phyloP scores from a whole-genome alignment of 2,329 filamentous ascomycete species.

The Fusarium dlaminii region DNA sequence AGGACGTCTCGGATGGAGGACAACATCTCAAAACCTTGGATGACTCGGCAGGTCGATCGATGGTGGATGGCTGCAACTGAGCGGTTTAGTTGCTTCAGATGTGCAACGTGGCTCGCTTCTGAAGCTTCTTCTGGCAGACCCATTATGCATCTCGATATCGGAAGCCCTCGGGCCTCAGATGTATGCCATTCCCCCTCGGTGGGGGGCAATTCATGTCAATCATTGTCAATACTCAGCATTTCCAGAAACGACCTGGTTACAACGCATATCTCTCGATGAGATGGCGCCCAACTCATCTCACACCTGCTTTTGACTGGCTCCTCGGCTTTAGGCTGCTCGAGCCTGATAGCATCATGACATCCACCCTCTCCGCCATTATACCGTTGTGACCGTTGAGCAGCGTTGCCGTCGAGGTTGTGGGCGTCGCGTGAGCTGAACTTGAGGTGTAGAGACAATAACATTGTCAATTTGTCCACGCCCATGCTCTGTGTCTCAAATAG shows the following conservation, averaged over 20 bases:
- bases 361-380: slow-evolving; percentile 10
- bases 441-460: neutral
- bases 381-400: neutral
- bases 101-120: slow-evolving; percentile 50
- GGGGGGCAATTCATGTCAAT: slow-evolving; percentile 34
- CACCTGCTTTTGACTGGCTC: slow-evolving; percentile 8
- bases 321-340: slow-evolving; percentile 3
- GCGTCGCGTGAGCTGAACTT: slow-evolving; percentile 9
- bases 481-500: neutral
- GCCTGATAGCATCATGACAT: slow-evolving; percentile 19
- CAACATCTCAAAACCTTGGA: slow-evolving; percentile 32
- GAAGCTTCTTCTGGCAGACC: slow-evolving; percentile 41
- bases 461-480: neutral
- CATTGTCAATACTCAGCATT: slow-evolving; percentile 29
- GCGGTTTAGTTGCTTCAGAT: slow-evolving; percentile 43
- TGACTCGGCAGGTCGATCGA: slow-evolving; percentile 26
- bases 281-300: slow-evolving; percentile 20
- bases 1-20: slow-evolving; percentile 22
- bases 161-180: slow-evolving; percentile 41
- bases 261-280: slow-evolving; percentile 5
- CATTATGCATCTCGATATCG: slow-evolving; percentile 44
- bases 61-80: slow-evolving; percentile 40
- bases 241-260: slow-evolving; percentile 10
- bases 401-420: slow-evolving; percentile 1
- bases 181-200: slow-evolving; percentile 24